Base-by-base conservation (phyloP, 345 rosid species). In the Ricinus communis region DNA sequence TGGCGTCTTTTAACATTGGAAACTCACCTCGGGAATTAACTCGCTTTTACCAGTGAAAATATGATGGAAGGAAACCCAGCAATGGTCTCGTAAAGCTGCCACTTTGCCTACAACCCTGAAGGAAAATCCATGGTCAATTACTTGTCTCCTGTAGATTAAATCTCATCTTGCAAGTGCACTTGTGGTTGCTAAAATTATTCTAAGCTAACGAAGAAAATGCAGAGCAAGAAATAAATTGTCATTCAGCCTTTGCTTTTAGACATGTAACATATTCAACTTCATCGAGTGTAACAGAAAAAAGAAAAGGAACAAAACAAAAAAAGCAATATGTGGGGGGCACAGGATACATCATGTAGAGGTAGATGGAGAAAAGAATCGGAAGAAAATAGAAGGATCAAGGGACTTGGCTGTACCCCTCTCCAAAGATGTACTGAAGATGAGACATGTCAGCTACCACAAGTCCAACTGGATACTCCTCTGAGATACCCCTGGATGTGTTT, bases 51-150 rank as follows among this genome's bases (percentile, higher is more conserved):
- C 68, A 8, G 58, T 51, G 51, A 85, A 79, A 74, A 79, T 46
- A 45, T 81, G 65, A 25, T 75, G 84, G 14, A 28, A 66, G 36
- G 77, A 82, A 61, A 85, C 53, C 89, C 93, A 88, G 43, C 52
- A 72, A 76, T 86, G 83, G 38, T 73, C 74, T 58, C 83, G 81
- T 27, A 81, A 51, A 27, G 30, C 31, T 15, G 91, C 93, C 53
- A 82, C 89, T 81, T 60, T 14, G 8, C 91, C 93, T 5, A 87
- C 81, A 62, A 79, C 73, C 82, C 93, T 88, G 79, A 65, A 24
- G 60, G 50, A 40, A 43, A 58, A 38, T 31, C 15, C 61, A 33
- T 15, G 22, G 66, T 54, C 68, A 61, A 19, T 28, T 63, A 25
- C 33, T 6, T 21, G 11, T 9, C 40, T 57, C 18, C 52, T n/a